Conservation (phyloP, 2,329 filamentous ascomycete genomes). For the Fusarium papillatum region DNA sequence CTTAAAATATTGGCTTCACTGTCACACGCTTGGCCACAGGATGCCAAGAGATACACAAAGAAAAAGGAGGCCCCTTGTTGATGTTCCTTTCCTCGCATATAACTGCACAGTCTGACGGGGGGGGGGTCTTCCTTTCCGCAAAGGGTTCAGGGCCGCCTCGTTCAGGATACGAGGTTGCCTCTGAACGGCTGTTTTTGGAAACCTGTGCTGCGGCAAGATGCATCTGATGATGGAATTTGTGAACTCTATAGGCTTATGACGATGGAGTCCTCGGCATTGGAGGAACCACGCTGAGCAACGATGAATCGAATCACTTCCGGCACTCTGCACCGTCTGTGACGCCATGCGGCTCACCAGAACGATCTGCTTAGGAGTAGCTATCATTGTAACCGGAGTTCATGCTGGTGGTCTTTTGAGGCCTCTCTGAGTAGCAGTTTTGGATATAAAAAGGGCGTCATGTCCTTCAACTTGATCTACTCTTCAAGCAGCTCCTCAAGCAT, state of each 20-base stretch:
- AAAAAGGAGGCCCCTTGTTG: background rate
- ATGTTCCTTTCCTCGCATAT: background rate
- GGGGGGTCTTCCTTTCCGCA: slow-evolving; percentile 10
- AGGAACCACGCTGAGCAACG: slow-evolving; percentile 29
- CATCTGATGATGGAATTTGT: slow-evolving; percentile 1
- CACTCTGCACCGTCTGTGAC: slow-evolving; percentile 23
- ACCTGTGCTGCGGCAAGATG: slow-evolving; percentile 15
- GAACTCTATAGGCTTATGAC: background rate
- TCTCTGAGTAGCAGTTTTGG: background rate
- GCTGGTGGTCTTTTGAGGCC: background rate
- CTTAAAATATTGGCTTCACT: slow-evolving; percentile 3
- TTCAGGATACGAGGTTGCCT: background rate
- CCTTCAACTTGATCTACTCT: background rate
- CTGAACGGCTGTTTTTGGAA: background rate
- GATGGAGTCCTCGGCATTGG: slow-evolving; percentile 14
- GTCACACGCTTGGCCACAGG: slow-evolving; percentile 7
- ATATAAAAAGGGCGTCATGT: slow-evolving; percentile 13
- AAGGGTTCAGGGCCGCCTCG: slow-evolving; percentile 5
- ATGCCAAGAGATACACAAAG: slow-evolving; percentile 20
- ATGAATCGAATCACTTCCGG: slow-evolving; percentile 15
- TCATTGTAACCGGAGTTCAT: background rate
- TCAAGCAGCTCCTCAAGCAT: background rate
- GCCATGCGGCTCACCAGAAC: slow-evolving; percentile 3
- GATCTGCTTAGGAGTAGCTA: background rate
- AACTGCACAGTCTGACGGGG: slow-evolving; percentile 16